Base-by-base conservation (phyloP, 1,139 yeast species). In the Pichia sp. region DNA sequence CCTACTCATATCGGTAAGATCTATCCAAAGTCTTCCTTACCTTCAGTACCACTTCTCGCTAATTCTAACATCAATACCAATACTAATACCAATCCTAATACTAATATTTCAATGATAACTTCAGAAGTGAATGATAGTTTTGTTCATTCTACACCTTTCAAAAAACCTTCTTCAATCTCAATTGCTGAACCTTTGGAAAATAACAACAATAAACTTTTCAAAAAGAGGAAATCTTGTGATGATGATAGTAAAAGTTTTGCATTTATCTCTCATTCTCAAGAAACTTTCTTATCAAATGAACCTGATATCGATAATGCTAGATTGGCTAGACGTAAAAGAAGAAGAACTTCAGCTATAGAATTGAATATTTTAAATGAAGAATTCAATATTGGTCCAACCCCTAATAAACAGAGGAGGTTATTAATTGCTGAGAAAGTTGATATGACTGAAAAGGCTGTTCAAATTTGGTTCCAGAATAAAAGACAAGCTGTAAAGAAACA, bases 381-480 rank as follows among this genome's bases (percentile, higher is more conserved):
- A 64, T 91, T 89, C 56, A 71, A 72, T 44, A 58, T 67, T 39
- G 89, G 95, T 42, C 69, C 79, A 36, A 86, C 95, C 35, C 98
- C 97, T 36, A 82, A 83, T 59, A 82, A 81, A 60, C 64, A 72
- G 38, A 72, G 83, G 55, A 75, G 97, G 52, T 69, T 77, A 36
- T 81, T 77, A 49, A 84, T 91, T 51, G 95, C 96, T 14, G 62
- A 66, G 28, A 75, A 71, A 49, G 94, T 91, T 34, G 77, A 78
- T 49, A 91, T 89, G 97, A 76, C 91, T n/a, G 96, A 88, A 60
- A 88, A 88, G 61, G 95, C 96, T 2, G 95, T 91, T 24, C 97
- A 91, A 64, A 86, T 91, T 50, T 91, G 98, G 98, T 91, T 91
- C 64, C 98, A 91, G 64, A 91, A 91, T 63, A 84, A 79, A 61